Conservation (phyloP, 495 filamentous ascomycete genomes). For the Penicillium cinerascens region DNA sequence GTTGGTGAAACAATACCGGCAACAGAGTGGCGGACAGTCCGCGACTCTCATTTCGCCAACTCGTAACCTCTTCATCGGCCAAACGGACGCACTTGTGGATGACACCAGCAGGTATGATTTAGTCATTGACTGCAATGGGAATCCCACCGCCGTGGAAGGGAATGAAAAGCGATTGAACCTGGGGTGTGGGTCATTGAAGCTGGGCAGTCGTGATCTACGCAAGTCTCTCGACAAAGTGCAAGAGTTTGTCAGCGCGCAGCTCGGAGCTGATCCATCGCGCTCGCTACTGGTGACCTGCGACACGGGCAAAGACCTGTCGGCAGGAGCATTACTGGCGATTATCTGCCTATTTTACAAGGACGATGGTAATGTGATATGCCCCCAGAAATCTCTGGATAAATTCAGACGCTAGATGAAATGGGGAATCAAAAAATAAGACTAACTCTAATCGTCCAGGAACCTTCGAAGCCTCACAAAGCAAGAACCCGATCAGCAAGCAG, state of each 20-base stretch:
- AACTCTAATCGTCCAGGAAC: conserved; percentile 26
- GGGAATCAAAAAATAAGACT: conserved; percentile 15
- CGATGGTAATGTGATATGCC: conserved; percentile 38
- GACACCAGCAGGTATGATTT: conserved; percentile 35
- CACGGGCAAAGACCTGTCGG: conserved; percentile 63
- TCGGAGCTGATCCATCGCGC: conserved; percentile 26
- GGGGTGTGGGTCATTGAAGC: conserved; percentile 60
- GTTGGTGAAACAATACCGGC: conserved; percentile 41
- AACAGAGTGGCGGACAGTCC: conserved; percentile 18
- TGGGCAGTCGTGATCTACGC: conserved; percentile 72
- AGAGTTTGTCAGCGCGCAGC: conserved; percentile 41
- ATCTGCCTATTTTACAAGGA: conserved; percentile 61
- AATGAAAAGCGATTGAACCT: conserved; percentile 53
- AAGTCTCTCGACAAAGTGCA: conserved; percentile 54
- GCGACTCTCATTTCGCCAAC: conserved; percentile 37
- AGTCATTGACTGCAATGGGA: conserved; percentile 43
- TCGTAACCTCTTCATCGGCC: conserved; percentile 37
- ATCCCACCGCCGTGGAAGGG: conserved; percentile 28
- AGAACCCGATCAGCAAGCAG: conserved; percentile 59
- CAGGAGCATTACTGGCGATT: conserved; percentile 57
- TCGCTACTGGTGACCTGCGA: conserved; percentile 56
- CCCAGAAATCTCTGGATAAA: not conserved
- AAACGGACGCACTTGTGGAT: conserved; percentile 11
- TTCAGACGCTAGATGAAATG: conserved; percentile 24
- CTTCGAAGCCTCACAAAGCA: conserved; percentile 25